A percentile compares a stretch with the other conserved stretches of the same genome.
These are phyloP conservation scores for Xylaria polymorpha DNA, from an alignment of 2,329 filamentous ascomycete species.

Conservation along the genomic window DNA sequence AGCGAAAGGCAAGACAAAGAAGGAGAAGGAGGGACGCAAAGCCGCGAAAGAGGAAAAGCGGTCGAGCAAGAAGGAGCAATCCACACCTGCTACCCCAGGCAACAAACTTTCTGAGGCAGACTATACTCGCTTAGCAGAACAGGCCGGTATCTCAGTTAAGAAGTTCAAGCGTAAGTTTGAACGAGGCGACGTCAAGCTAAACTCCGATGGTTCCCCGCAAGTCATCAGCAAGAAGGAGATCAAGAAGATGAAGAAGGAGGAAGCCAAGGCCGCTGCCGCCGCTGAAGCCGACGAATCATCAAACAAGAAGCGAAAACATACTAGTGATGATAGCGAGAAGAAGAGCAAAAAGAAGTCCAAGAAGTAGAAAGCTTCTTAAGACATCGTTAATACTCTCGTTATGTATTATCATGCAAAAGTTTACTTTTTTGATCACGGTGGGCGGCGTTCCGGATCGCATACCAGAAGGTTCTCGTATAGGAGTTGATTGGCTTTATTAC, in stretches of 20 bases:
- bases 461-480: constrained; percentile 46
- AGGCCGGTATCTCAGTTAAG: constrained; percentile 76
- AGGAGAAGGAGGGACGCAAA: constrained; percentile 45
- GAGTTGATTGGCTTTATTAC: constrained; percentile 44
- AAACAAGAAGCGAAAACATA: constrained; percentile 78
- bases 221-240: constrained; percentile 80
- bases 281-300: constrained; percentile 56
- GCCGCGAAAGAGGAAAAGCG: constrained; percentile 16
- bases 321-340: constrained; percentile 71
- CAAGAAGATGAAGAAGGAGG: constrained; percentile 76
- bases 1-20: constrained; percentile 54
- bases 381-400: constrained; percentile 43
- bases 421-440: constrained; percentile 43
- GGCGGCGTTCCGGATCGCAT: constrained; percentile 50
- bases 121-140: constrained; percentile 70
- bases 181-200: constrained; percentile 77
- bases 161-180: constrained; percentile 84
- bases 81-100: constrained; percentile 44
- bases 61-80: constrained; percentile 42
- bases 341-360: constrained; percentile 73
- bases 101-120: constrained; percentile 66
- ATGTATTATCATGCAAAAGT: constrained; percentile 48
- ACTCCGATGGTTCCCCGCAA: constrained; percentile 72
- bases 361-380: constrained; percentile 67
- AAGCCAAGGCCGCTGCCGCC: constrained; percentile 64